Base-by-base conservation (phyloP, 2,329 filamentous ascomycete species). In the Cercospora citrullina region DNA sequence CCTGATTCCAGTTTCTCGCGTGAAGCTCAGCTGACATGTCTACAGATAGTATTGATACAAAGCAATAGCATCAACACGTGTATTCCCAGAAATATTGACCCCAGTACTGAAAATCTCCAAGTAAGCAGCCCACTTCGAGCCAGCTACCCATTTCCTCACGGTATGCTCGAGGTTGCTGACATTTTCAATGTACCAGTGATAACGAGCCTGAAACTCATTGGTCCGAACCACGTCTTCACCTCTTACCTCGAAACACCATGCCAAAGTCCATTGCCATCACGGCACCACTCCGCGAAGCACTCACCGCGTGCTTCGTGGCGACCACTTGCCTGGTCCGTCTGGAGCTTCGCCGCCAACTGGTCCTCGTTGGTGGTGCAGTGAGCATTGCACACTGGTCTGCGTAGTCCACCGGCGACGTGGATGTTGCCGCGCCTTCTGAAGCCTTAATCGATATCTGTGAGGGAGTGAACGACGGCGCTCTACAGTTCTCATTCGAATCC, bases 311-410 rank as follows among this genome's bases (percentile, higher is more conserved):
- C 63, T 68, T 68, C 65, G 42, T 21, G 23, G 64, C 67, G 48
- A 62, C 63, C 51, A 60, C 64, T 51, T 28, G 62, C 57, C 69
- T 71, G 10, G 69, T 67, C 36, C 60, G 64, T 36, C 60, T 64
- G 23, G 45, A 64, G 7, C 66, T 68, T n/a, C 66, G 69, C 60
- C 51, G 53, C 64, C 59, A 67, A 61, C 9, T 69, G 6, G 61
- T 67, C 18, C 67, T 69, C 23, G 67, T 71, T 42, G 69, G 69
- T 33, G 69, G 69, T 9, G 66, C 67, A 18, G 69, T 67, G 31
- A 69, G 69, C 69, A 61, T 69, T 61, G 64, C 66, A 64, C 69
- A 71, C 63, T 58, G 21, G 55, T 71, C 69, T 26, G 21, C 39
- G 16, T 71, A 71, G 69, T 61, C 31, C 4, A 69, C 67, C 33